Evolutionary conservation across 108 stramenopile species (phyloP), one percentile per base, ranked within the genome.

Genomic region (Hondaea fermentalgiana): DNA sequence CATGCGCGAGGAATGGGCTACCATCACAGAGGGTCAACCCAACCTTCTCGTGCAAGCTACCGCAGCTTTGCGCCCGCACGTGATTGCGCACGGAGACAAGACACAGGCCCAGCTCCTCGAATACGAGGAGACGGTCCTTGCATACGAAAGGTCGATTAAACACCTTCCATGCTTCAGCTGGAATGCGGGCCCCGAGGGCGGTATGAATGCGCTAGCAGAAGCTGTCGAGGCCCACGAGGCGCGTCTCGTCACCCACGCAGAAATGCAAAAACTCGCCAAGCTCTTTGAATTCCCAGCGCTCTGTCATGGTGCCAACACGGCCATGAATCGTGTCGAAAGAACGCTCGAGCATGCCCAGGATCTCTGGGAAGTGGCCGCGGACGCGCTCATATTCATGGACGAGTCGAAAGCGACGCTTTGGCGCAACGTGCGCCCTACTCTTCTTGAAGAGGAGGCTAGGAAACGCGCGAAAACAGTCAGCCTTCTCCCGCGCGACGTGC

Each of bases 361-460:
- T 87, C 91, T 95, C 8, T 96, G 96, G 96, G 92, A 87, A 44
- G 91, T 95, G 35, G 72, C 71, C 28, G 94, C 93, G 19, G 90
- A 88, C 44, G 60, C 94, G 14, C 83, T 95, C 35, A 57, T 57
- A 5, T 96, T 93, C 90, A 91, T 96, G 23, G 71, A 72, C 57
- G 89, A 72, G 10, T 87, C 91, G 57, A 93, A 95, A 87, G 89
- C 90, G 42, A 58, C 91, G 59, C 90, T 94, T 44, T 96, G 95
- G 96, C 57, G 89, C n/a, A 92, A 92, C 64, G 60, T 96, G 16
- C 89, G 92, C 29, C 76, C 95, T 25, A 95, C 95, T 29, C 87
- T 88, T 14, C 57, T 96, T 16, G 96, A 96, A 58, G 95, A 96
- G 23, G 94, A 88, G 43, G 91, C 92, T 42, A 96, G 96, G 90